Percentiles rank a stretch among this genome's conserved stretches.
Evolutionary conservation across 1,284 basidiomycete species (phyloP).

Genomic region (Gomphus sp.): DNA sequence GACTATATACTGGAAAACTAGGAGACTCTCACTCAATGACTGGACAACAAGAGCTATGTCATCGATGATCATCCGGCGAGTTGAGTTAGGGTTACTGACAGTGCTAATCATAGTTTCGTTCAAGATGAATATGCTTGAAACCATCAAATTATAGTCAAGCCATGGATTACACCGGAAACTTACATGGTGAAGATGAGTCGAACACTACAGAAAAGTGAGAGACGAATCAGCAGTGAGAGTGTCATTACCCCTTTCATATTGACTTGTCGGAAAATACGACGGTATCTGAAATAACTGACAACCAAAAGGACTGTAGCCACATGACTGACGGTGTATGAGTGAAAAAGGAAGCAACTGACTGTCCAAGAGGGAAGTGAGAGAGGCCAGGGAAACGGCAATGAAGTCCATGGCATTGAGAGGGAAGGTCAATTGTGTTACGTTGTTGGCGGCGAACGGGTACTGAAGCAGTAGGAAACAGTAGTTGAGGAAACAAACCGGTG

Average conservation of each 20-base stretch:
- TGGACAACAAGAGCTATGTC: not conserved
- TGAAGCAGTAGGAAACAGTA: not conserved
- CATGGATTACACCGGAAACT: not conserved
- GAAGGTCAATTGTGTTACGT: not conserved
- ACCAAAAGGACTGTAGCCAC: not conserved
- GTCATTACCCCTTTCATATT: not conserved
- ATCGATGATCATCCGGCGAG: not conserved
- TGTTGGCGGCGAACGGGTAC: not conserved
- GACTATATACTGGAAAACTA: not conserved
- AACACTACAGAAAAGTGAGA: not conserved
- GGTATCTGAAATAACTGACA: not conserved
- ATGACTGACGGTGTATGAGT: not conserved
- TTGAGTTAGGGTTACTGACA: not conserved
- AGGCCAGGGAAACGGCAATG: not conserved
- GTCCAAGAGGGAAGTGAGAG: not conserved
- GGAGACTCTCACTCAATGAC: not conserved
- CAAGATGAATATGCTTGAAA: not conserved
- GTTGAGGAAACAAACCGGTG: not conserved
- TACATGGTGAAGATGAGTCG: not conserved
- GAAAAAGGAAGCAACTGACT: not conserved
- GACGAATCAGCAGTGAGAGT: not conserved
- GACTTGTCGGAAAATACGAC: not conserved
- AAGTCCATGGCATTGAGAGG: not conserved
- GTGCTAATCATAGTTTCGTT: no score
- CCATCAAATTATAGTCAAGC: not conserved